Percentiles rank a stretch among this genome's conserved stretches.
Conservation (phyloP, 345 rosid species). For the Citrus cavaleriei region DNA sequence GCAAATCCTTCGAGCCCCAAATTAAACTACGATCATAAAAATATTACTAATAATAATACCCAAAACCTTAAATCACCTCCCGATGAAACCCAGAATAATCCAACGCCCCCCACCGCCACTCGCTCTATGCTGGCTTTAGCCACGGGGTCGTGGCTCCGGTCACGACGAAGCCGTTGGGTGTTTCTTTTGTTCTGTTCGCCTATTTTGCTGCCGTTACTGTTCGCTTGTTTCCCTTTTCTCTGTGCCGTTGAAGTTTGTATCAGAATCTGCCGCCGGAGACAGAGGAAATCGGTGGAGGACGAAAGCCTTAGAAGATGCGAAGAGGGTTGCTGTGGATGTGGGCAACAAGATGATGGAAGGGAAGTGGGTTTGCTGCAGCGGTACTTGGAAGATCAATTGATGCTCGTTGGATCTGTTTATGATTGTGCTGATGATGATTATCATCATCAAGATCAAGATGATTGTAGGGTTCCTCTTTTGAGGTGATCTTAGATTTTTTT, state of each 20-base stretch:
- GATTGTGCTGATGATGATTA: neutral
- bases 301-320: slow-evolving; percentile 3
- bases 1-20: neutral
- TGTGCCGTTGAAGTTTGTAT: neutral
- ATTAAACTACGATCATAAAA: neutral
- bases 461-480: neutral
- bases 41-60: neutral
- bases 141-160: slow-evolving; percentile 4
- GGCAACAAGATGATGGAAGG: neutral
- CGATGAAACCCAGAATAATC: neutral
- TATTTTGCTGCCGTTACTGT: neutral
- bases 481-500: neutral
- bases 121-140: neutral
- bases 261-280: neutral
- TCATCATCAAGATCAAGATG: neutral
- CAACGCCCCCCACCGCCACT: neutral
- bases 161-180: neutral
- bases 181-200: slow-evolving; percentile 6
- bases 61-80: neutral
- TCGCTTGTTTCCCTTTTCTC: neutral
- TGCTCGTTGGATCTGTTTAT: slow-evolving; percentile 2
- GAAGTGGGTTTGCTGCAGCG: slow-evolving; percentile 6
- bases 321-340: slow-evolving; percentile 5
- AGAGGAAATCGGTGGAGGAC: neutral
- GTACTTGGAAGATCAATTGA: slow-evolving; percentile 10